These are phyloP conservation scores for Rhizoclosmatium sp. DNA, from an alignment of 192 early-diverging fungal genomes.

Conservation along the genomic window DNA sequence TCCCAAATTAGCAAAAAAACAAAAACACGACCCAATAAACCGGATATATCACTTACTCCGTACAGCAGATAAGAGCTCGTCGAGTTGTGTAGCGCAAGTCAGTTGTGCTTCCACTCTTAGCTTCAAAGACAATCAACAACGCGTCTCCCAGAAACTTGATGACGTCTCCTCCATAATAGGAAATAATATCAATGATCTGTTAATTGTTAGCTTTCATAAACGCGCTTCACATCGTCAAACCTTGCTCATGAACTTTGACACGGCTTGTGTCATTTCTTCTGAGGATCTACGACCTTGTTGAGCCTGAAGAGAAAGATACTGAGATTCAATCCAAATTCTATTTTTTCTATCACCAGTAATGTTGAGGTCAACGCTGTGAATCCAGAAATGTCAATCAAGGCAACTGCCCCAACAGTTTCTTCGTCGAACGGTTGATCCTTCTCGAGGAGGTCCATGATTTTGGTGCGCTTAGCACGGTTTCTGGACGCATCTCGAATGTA, in stretches of 20 bases:
- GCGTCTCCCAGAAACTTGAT: slow-evolving; percentile 46
- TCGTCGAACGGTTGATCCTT: slow-evolving; percentile 34
- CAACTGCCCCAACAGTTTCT: slow-evolving; percentile 41
- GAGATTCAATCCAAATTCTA: neutral
- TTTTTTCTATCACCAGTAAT: slow-evolving; percentile 2
- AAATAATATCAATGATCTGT: slow-evolving; percentile 44
- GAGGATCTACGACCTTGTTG: slow-evolving; percentile 39
- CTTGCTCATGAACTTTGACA: slow-evolving; percentile 41
- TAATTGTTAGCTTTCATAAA: neutral
- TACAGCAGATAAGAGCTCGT: slow-evolving; percentile 37
- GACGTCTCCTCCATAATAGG: slow-evolving; percentile 37
- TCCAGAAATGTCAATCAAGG: slow-evolving; percentile 42
- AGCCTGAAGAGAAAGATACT: slow-evolving; percentile 9
- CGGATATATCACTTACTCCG: slow-evolving; percentile 23
- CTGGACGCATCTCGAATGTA: slow-evolving; percentile 30
- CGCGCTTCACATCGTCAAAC: neutral
- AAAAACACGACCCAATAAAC: neutral
- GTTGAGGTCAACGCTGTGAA: slow-evolving; percentile 44
- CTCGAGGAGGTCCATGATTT: slow-evolving; percentile 29
- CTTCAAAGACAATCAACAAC: slow-evolving; percentile 39
- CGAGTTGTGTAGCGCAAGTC: slow-evolving; percentile 37
- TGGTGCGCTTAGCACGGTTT: slow-evolving; percentile 20
- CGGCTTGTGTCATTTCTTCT: slow-evolving; percentile 43
- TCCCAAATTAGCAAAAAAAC: neutral
- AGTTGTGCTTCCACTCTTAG: slow-evolving; percentile 9